Evolutionary conservation across 352 stramenopile genomes (phyloP).

Genomic region (Globisporangium sylvaticum): DNA sequence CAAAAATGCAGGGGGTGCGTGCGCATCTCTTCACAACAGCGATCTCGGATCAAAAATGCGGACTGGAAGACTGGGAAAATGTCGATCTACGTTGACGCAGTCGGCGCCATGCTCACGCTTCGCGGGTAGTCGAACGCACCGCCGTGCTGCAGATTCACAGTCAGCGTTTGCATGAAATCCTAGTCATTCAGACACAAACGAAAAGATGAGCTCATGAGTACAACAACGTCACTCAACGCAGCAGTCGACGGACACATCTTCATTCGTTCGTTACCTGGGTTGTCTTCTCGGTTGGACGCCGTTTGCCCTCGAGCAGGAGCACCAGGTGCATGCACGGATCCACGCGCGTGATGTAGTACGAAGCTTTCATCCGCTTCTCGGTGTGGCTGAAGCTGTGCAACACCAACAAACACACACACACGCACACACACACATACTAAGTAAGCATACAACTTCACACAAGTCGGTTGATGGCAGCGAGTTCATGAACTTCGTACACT

Average conservation of each 20-base stretch:
- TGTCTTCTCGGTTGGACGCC: constrained; percentile 64
- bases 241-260: too few relatives aligned
- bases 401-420: constrained; percentile 1
- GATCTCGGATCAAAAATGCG: constrained; percentile 2
- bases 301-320: constrained; percentile 64
- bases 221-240: too few relatives aligned
- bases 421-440: neutral
- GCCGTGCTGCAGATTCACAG: constrained; percentile 67
- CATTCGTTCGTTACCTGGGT: constrained; percentile 38
- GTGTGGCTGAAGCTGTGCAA: constrained; percentile 49
- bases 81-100: neutral
- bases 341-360: constrained; percentile 73
- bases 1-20: neutral
- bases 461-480: neutral
- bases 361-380: constrained; percentile 60
- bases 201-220: too few relatives aligned
- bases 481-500: constrained; percentile 35
- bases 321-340: constrained; percentile 76
- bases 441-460: neutral
- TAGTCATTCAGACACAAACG: constrained; percentile 15
- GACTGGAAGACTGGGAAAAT: neutral
- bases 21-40: neutral
- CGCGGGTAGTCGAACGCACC: constrained; percentile 47
- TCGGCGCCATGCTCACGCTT: constrained; percentile 16
- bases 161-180: constrained; percentile 84